Conservation (phyloP, 768 basidiomycete genomes). For the Calocera viscosa region DNA sequence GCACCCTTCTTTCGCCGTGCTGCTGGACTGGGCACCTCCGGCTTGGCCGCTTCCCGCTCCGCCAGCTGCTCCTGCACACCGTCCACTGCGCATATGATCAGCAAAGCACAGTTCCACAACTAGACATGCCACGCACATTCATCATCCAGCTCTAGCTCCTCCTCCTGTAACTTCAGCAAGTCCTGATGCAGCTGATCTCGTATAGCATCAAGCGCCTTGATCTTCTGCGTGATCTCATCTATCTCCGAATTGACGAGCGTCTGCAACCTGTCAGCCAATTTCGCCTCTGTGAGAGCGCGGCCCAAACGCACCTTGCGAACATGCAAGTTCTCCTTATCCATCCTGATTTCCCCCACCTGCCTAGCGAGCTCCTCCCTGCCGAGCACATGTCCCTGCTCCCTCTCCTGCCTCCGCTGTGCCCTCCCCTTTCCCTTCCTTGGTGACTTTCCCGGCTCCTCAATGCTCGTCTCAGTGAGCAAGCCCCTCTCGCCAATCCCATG, state of each 20-base stretch:
- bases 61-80: slow-evolving; percentile 77
- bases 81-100: slow-evolving; percentile 43
- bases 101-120: no score
- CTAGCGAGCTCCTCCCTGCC: slow-evolving; percentile 73
- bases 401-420: slow-evolving; percentile 45
- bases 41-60: slow-evolving; percentile 22
- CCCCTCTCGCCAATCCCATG: slow-evolving; percentile 69
- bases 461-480: slow-evolving; percentile 41
- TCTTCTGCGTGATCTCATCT: slow-evolving; percentile 78
- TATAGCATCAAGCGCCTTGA: slow-evolving; percentile 69
- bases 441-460: slow-evolving; percentile 32
- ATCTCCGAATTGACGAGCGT: slow-evolving; percentile 79
- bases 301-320: slow-evolving; percentile 62
- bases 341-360: slow-evolving; percentile 73
- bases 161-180: slow-evolving; percentile 78
- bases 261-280: slow-evolving; percentile 30
- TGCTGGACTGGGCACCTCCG: slow-evolving; percentile 6
- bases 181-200: slow-evolving; percentile 68
- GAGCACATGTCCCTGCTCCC: slow-evolving; percentile 50
- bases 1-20: neutral
- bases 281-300: neutral
- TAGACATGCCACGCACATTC: slow-evolving; percentile 84
- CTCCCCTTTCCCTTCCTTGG: slow-evolving; percentile 29
- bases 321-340: slow-evolving; percentile 86
- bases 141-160: slow-evolving; percentile 92